A percentile compares a stretch with the other conserved stretches of the same genome.
Evolutionary conservation across 805 yeast species (phyloP).

Genomic region (Ogataea neopini): DNA sequence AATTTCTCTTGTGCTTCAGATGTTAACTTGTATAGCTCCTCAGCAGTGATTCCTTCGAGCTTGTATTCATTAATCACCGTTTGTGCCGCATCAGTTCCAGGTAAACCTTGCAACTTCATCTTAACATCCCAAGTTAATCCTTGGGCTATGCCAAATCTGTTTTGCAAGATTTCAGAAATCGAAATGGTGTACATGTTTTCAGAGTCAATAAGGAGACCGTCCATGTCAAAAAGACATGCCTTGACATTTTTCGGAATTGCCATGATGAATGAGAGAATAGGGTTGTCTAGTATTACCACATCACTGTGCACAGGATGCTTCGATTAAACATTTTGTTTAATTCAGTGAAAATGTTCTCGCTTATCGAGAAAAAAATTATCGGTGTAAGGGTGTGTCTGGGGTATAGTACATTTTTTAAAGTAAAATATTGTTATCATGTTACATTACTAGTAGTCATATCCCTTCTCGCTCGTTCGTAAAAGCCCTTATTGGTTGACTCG

Average conservation of each 20-base stretch:
- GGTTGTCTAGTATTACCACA: no score
- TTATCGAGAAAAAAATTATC: not conserved
- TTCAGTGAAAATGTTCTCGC: not conserved
- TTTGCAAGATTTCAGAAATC: conserved; percentile 61
- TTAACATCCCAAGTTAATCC: conserved; percentile 92
- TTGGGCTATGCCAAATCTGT: conserved; percentile 53
- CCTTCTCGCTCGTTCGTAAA: no score
- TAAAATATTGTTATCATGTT: no score
- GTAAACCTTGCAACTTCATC: conserved; percentile 84
- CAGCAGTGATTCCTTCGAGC: conserved; percentile 61
- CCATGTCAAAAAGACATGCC: conserved; percentile 69
- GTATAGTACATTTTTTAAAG: no score
- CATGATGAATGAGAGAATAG: no score
- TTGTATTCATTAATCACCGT: conserved; percentile 67
- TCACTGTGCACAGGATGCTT: no score
- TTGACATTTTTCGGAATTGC: conserved; percentile 19
- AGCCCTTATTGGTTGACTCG: no score
- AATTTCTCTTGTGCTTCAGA: conserved; percentile 50
- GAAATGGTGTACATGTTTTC: conserved; percentile 90
- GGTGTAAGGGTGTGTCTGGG: not conserved
- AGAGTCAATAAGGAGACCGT: conserved; percentile 88
- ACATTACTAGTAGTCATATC: no score
- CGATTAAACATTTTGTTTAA: no score
- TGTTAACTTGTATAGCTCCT: conserved; percentile 57
- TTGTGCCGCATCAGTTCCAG: conserved; percentile 74